Conservation (phyloP, 768 basidiomycete species). For the Cystofilobasidium ferigula region DNA sequence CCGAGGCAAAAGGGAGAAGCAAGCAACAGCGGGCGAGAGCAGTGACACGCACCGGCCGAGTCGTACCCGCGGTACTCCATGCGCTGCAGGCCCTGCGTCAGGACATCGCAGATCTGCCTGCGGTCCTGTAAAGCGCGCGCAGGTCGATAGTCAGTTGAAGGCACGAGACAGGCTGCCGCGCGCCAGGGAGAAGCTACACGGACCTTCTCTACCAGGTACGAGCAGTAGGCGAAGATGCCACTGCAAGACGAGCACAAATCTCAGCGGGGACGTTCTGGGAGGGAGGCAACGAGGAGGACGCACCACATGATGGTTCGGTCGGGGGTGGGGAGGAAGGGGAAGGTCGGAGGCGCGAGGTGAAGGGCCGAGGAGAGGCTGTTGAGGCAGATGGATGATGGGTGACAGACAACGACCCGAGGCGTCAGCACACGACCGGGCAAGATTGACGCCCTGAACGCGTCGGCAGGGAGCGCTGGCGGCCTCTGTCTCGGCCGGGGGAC, state of each 20-base stretch:
- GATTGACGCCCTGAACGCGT: too few relatives aligned
- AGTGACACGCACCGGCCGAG: constrained; percentile 59
- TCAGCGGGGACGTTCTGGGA: background rate
- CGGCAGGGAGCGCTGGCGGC: too few relatives aligned
- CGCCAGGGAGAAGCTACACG: constrained; percentile 14
- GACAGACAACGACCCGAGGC: background rate
- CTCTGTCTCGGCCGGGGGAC: too few relatives aligned
- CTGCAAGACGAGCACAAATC: background rate
- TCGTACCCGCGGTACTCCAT: constrained; percentile 99
- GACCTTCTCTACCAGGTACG: constrained; percentile 87
- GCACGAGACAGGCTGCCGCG: background rate
- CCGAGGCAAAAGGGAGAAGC: background rate
- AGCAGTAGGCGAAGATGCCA: constrained; percentile 95
- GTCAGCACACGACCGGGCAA: background rate
- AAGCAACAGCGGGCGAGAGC: too few relatives aligned
- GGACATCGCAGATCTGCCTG: constrained; percentile 78
- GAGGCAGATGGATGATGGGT: background rate
- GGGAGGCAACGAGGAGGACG: background rate
- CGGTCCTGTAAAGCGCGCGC: constrained; percentile 51
- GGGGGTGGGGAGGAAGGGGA: background rate
- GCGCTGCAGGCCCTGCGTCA: constrained; percentile 79
- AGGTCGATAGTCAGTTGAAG: constrained; percentile 19
- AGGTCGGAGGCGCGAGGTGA: background rate
- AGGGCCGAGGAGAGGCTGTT: background rate
- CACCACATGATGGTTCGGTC: constrained; percentile 14